Percentiles rank a stretch among this genome's conserved stretches.
Evolutionary conservation across 2,329 filamentous ascomycete species (phyloP).

Genomic region (Diaporthe humulicola): DNA sequence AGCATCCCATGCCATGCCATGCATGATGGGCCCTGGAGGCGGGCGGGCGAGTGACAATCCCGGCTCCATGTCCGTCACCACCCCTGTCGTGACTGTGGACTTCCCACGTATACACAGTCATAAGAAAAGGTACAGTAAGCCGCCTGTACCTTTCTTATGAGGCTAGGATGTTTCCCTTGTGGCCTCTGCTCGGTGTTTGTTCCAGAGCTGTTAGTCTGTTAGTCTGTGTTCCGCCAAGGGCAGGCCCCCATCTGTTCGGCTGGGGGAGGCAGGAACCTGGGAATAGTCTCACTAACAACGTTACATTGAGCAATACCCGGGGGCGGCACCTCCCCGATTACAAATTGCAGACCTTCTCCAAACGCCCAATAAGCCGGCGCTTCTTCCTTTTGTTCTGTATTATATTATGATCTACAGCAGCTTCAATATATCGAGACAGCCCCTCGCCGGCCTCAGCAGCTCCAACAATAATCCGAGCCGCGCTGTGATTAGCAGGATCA

Average conservation of each 20-base stretch:
- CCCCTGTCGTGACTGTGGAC: slow-evolving; percentile 17
- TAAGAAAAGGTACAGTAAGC: too few species aligned
- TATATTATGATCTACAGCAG: slow-evolving; percentile 24
- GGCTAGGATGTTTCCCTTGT: slow-evolving; percentile 4
- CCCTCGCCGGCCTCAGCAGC: background rate
- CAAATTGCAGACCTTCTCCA: slow-evolving; percentile 10
- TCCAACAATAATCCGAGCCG: slow-evolving; percentile 1
- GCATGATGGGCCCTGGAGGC: slow-evolving; percentile 7
- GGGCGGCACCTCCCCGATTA: slow-evolving; percentile 25
- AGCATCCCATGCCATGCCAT: slow-evolving; percentile 19
- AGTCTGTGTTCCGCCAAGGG: background rate
- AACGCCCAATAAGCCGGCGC: background rate
- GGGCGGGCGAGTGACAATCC: slow-evolving; percentile 21
- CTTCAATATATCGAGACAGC: slow-evolving; percentile 6
- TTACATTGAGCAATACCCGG: slow-evolving; percentile 23
- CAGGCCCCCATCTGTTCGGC: slow-evolving; percentile 8
- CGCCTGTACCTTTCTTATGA: background rate
- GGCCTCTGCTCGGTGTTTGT: background rate
- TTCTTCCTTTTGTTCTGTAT: background rate
- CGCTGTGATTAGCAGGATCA: slow-evolving; percentile 21
- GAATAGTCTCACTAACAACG: slow-evolving; percentile 31
- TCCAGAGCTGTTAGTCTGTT: background rate
- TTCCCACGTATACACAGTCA: too few species aligned
- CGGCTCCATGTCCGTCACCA: slow-evolving; percentile 9
- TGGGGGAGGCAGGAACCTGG: slow-evolving; percentile 10